These are phyloP conservation scores for Trypanosoma lewisi DNA, from an alignment of 208 protist species.

Conservation along the genomic window DNA sequence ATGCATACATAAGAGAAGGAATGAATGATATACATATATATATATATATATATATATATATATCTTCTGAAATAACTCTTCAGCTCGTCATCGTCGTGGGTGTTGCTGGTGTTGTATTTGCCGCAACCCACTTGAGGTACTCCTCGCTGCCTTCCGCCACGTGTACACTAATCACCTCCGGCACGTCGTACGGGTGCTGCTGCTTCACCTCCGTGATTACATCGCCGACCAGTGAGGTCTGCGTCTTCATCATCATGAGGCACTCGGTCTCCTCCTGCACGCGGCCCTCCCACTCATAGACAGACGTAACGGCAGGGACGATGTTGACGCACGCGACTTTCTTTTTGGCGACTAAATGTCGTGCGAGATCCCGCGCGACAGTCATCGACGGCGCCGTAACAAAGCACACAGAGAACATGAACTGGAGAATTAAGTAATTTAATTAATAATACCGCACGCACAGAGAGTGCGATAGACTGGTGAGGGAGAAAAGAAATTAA, in stretches of 20 bases:
- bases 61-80: background rate
- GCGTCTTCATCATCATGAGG: conserved; percentile 69
- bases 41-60: background rate
- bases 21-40: background rate
- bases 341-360: conserved; percentile 18
- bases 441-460: background rate
- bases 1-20: background rate
- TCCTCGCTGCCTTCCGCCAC: conserved; percentile 30
- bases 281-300: conserved; percentile 52
- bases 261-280: conserved; percentile 42
- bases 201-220: conserved; percentile 32
- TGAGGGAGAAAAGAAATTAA: too few relatives aligned
- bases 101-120: conserved; percentile 7
- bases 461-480: background rate
- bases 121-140: conserved; percentile 49
- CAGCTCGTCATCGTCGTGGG: background rate
- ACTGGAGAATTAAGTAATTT: background rate
- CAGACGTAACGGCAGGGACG: conserved; percentile 41
- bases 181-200: conserved; percentile 58
- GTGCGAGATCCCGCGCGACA: conserved; percentile 31
- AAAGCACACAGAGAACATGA: conserved; percentile 42
- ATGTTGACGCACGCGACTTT: conserved; percentile 63
- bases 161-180: conserved; percentile 47
- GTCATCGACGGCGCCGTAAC: conserved; percentile 36
- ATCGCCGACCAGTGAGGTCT: conserved; percentile 33